Conservation (phyloP, 2,329 filamentous ascomycete species). For the Curvularia verruculosa region DNA sequence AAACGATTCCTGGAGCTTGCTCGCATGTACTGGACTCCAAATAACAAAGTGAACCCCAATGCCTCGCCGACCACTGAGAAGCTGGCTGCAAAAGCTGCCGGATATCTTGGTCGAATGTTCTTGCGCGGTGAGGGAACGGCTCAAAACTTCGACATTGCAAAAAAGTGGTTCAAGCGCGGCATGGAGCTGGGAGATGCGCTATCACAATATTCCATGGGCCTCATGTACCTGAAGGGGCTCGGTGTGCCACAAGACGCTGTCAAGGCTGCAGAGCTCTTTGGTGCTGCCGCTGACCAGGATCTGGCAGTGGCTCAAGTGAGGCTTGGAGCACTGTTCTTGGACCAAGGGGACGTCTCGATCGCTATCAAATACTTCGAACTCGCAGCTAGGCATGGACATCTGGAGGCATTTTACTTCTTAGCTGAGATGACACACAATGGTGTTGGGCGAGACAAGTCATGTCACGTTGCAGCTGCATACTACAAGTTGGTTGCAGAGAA, state of each 20-base stretch:
- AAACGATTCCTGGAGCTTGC: constrained; percentile 82
- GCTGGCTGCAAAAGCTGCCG: constrained; percentile 80
- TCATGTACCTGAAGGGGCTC: constrained; percentile 82
- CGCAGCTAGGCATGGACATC: constrained; percentile 79
- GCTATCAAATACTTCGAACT: constrained; percentile 88
- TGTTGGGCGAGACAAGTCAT: constrained; percentile 79
- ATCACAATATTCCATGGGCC: constrained; percentile 81
- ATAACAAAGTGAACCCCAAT: constrained; percentile 75
- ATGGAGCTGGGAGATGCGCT: constrained; percentile 76
- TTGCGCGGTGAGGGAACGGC: constrained; percentile 83
- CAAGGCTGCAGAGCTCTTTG: constrained; percentile 77
- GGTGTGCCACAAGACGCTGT: constrained; percentile 72
- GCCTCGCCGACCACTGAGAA: constrained; percentile 75
- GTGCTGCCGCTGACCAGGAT: constrained; percentile 80
- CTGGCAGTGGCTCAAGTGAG: constrained; percentile 80
- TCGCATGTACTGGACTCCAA: constrained; percentile 79
- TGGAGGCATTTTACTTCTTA: constrained; percentile 91
- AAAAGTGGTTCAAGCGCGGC: constrained; percentile 83
- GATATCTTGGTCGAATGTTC: constrained; percentile 87
- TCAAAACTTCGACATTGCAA: constrained; percentile 77
- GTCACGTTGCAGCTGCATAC: constrained; percentile 76
- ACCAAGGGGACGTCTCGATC: constrained; percentile 81
- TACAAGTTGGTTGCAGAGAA: constrained; percentile 91
- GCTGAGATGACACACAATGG: constrained; percentile 85
- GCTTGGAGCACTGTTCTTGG: constrained; percentile 81